Evolutionary conservation across 2,329 filamentous ascomycete species (phyloP), one percentile per base, ranked within the genome.

Genomic region (Ascochyta rabiei): DNA sequence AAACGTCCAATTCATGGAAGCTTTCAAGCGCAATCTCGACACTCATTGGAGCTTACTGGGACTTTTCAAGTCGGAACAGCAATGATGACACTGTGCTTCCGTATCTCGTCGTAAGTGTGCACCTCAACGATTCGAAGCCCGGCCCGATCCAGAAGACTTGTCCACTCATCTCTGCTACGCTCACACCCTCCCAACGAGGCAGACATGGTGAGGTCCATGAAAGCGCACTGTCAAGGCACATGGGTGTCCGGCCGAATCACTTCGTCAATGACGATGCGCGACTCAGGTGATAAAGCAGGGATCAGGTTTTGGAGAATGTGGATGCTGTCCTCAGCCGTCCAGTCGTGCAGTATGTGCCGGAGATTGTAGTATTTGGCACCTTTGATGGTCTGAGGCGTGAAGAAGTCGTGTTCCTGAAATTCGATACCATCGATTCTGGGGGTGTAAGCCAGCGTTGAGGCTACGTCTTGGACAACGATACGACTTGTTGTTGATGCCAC

Each of bases 351-450:
- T 13, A 75, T 67, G 42, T 68, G 63, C 12, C 66, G 58, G 7
- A 75, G 50, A 31, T 73, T 70, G 51, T 74, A 75, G 21, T 72
- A 68, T 31, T 70, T 70, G 2, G 70, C 72, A 8, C 59, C 65
- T 8, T 62, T 59, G 33, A 72, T 49, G 1, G 65, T 59, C 24
- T 75, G 72, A 2, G 56, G 48, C 1, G 48, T 64, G 55, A 74
- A 75, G 61, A 74, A 75, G 39, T 75, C 69, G 21, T 75, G 65
- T 10, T 52, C 53, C 31, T 63, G 47, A 23, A 74, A 75, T 16
- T 69, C 66, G 12, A 72, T 57, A 3, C 67, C 67, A 8, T 62
- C 54, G 13, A 61, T 34, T 5, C 39, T 9, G 4, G 57, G 51
- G 4, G 60, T 60, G 19, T 59, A 54, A 18, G 42, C 45, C 13